phyloP scores from a whole-genome alignment of 768 basidiomycete species.

The Phylloporus rhodoxanthus region DNA sequence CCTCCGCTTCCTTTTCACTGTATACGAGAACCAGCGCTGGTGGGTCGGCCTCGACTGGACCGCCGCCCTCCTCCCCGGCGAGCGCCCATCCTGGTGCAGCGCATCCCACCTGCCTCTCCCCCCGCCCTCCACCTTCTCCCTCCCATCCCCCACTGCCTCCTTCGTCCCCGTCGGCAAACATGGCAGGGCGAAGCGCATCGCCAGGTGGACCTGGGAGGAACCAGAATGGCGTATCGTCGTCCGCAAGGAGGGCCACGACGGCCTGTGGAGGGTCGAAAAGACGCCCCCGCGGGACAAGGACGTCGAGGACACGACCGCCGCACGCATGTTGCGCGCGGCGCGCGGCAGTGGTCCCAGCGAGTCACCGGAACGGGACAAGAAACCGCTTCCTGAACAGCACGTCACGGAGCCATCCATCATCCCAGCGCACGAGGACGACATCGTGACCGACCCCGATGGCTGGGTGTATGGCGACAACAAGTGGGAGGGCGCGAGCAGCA shows the following conservation, averaged over 20 bases:
- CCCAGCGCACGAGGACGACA: constrained; percentile 42
- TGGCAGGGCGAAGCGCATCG: constrained; percentile 59
- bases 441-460: constrained; percentile 74
- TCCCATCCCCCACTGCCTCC: constrained; percentile 58
- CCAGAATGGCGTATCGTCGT: constrained; percentile 82
- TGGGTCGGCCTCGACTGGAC: constrained; percentile 99
- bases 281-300: constrained; percentile 46
- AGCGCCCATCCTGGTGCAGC: constrained; percentile 86
- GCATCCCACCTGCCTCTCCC: constrained; percentile 51
- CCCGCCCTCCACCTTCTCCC: constrained; percentile 62
- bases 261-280: constrained; percentile 51
- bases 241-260: constrained; percentile 45
- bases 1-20: constrained; percentile 78
- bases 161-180: constrained; percentile 47
- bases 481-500: constrained; percentile 74
- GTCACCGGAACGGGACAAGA: constrained; percentile 21
- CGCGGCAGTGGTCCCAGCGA: constrained; percentile 27
- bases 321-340: constrained; percentile 52
- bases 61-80: constrained; percentile 80
- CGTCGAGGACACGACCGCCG: constrained; percentile 39
- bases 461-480: constrained; percentile 97
- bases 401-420: constrained; percentile 25
- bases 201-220: constrained; percentile 87
- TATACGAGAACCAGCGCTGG: constrained; percentile 95
- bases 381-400: constrained; percentile 19